Evolutionary conservation across 2,329 filamentous ascomycete genomes (phyloP).

Genomic region (Verticillium klebahnii): DNA sequence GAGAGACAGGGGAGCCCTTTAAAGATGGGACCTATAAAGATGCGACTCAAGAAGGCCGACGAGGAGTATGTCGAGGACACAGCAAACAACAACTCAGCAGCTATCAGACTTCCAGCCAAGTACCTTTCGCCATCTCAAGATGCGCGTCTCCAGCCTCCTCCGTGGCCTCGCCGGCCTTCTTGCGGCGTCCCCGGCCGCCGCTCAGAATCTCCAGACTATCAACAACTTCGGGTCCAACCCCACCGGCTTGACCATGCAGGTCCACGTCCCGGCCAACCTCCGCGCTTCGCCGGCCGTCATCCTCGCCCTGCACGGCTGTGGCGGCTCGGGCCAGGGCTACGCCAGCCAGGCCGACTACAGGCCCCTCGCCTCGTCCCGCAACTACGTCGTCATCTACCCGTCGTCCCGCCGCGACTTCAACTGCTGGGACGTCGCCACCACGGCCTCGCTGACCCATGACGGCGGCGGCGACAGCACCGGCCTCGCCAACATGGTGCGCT

Average conservation of each 20-base stretch:
- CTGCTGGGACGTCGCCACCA: conserved; percentile 48
- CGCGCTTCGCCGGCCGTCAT: conserved; percentile 6
- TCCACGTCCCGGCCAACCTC: conserved; percentile 7
- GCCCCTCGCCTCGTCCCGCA: conserved; percentile 33
- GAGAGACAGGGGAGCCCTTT: neutral
- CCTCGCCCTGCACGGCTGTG: conserved; percentile 12
- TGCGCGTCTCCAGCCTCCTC: conserved; percentile 1
- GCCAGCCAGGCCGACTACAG: conserved; percentile 6
- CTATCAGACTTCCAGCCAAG: neutral
- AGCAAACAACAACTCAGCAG: neutral
- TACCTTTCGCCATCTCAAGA: neutral
- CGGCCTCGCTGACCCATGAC: conserved; percentile 37
- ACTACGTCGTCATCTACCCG: conserved; percentile 37
- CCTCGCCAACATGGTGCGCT: conserved; percentile 47
- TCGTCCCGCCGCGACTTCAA: conserved; percentile 15
- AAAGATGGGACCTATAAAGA: neutral
- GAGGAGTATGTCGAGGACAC: neutral
- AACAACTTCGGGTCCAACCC: conserved; percentile 10
- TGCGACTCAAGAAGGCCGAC: neutral
- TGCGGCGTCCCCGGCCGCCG: neutral
- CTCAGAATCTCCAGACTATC: conserved; percentile 6
- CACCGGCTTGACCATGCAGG: conserved; percentile 11
- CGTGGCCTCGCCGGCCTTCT: neutral
- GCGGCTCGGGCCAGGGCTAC: conserved; percentile 9
- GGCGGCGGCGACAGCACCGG: conserved; percentile 42